Conservation (phyloP, 1,284 basidiomycete genomes). For the Heterobasidion parviporum region DNA sequence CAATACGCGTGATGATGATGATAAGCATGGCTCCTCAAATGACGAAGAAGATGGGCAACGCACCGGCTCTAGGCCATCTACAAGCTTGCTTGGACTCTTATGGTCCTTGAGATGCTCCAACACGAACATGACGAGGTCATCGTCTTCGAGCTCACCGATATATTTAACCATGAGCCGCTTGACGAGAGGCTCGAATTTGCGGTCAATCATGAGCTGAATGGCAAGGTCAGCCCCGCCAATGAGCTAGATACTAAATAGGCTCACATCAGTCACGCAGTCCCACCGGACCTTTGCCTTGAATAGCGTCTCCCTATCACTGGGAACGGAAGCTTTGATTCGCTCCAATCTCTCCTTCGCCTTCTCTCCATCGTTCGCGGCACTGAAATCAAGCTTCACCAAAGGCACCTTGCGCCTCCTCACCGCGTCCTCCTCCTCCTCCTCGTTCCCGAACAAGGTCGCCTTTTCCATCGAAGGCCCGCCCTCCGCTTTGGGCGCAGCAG, state of each 20-base stretch:
- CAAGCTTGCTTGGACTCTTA: slow-evolving; percentile 71
- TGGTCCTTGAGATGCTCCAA: slow-evolving; percentile 83
- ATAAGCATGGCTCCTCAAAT: neutral
- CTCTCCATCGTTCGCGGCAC: slow-evolving; percentile 64
- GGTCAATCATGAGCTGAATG: slow-evolving; percentile 63
- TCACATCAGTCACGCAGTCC: slow-evolving; percentile 78
- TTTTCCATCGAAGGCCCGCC: slow-evolving; percentile 37
- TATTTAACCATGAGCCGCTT: slow-evolving; percentile 76
- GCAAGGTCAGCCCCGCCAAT: slow-evolving; percentile 2
- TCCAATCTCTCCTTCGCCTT: slow-evolving; percentile 73
- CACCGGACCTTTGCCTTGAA: slow-evolving; percentile 80
- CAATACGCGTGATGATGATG: slow-evolving; percentile 11
- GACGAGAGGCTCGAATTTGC: slow-evolving; percentile 75
- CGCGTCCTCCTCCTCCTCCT: slow-evolving; percentile 78
- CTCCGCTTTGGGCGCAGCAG: slow-evolving; percentile 38
- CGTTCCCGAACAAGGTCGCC: slow-evolving; percentile 62
- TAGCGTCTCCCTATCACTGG: slow-evolving; percentile 63
- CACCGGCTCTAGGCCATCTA: slow-evolving; percentile 84
- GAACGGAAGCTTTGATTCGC: slow-evolving; percentile 63
- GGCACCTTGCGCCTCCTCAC: slow-evolving; percentile 72
- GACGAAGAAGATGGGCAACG: slow-evolving; percentile 18
- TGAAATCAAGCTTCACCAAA: slow-evolving; percentile 81
- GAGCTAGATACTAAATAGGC: slow-evolving; percentile 18
- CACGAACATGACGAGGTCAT: slow-evolving; percentile 85
- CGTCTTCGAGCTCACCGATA: slow-evolving; percentile 81